These are phyloP conservation scores for Lentinula lateritia DNA, from an alignment of 768 basidiomycete genomes.

Conservation along the genomic window DNA sequence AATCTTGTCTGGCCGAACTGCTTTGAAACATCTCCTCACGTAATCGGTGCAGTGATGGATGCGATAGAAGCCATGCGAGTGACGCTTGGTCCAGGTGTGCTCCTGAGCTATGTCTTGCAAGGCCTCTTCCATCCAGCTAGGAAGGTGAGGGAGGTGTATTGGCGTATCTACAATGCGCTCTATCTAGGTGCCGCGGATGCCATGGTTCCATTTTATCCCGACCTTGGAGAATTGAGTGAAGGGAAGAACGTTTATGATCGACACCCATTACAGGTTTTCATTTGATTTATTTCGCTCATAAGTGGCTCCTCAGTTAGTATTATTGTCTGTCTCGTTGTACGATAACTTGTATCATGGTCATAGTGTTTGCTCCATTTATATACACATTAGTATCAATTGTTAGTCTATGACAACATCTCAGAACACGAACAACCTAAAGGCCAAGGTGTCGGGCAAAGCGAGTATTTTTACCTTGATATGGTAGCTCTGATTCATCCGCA, in stretches of 20 bases:
- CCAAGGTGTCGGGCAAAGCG: no score
- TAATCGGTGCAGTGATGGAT: conserved; percentile 97
- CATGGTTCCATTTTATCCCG: conserved; percentile 93
- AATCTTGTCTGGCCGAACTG: conserved; percentile 99
- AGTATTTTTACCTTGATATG: no score
- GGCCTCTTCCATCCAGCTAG: conserved; percentile 97
- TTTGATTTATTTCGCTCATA: conserved; percentile 32
- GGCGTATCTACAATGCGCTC: conserved; percentile 92
- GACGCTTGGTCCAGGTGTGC: conserved; percentile 87
- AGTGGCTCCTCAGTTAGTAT: background rate
- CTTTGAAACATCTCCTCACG: conserved; percentile 97
- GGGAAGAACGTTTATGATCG: conserved; percentile 87
- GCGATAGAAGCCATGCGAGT: conserved; percentile 97
- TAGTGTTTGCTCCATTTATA: background rate
- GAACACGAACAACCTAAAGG: no score
- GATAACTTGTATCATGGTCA: background rate
- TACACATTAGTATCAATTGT: no score
- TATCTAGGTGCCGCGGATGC: conserved; percentile 90
- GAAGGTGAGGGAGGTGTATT: conserved; percentile 97
- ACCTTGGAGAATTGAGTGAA: conserved; percentile 85
- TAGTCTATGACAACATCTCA: no score
- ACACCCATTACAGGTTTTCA: conserved; percentile 79
- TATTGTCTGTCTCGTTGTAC: background rate
- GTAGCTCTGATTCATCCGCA: no score
- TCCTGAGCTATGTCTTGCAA: conserved; percentile 89